These are phyloP conservation scores for Rhodotorula sp. DNA, from an alignment of 1,284 basidiomycete species.

Conservation along the genomic window DNA sequence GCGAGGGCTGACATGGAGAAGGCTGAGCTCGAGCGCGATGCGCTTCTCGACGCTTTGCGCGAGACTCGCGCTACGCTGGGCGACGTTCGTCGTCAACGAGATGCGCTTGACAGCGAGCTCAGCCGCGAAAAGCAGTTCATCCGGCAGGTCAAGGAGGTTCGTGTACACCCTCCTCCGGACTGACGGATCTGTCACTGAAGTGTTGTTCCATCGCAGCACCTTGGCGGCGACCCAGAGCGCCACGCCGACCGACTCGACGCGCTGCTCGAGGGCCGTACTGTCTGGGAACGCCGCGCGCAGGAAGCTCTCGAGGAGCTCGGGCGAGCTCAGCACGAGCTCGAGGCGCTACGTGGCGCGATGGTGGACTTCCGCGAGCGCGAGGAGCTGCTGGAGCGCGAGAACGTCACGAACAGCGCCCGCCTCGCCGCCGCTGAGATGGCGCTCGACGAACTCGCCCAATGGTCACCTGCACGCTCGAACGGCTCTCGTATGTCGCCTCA, in stretches of 20 bases:
- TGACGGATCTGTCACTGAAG: not conserved
- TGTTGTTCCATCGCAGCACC: slow-evolving; percentile 1
- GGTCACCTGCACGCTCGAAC: not conserved
- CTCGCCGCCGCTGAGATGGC: slow-evolving; percentile 10
- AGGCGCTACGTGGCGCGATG: slow-evolving; percentile 4
- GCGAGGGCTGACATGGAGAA: slow-evolving; percentile 38
- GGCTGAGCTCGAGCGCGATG: slow-evolving; percentile 37
- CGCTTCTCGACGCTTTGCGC: slow-evolving; percentile 31
- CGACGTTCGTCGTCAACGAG: slow-evolving; percentile 32
- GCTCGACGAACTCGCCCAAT: not conserved
- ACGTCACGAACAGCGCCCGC: slow-evolving; percentile 13
- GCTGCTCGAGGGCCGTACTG: slow-evolving; percentile 11
- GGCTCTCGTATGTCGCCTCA: not conserved
- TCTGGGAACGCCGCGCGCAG: slow-evolving; percentile 22
- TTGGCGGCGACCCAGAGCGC: slow-evolving; percentile 16
- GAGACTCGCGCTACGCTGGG: slow-evolving; percentile 30
- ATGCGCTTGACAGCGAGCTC: slow-evolving; percentile 13
- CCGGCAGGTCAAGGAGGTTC: slow-evolving; percentile 13
- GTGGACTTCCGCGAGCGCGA: slow-evolving; percentile 8
- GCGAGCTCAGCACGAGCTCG: slow-evolving; percentile 4
- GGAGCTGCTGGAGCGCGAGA: slow-evolving; percentile 23
- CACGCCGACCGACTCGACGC: slow-evolving; percentile 19
- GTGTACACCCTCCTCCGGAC: not conserved
- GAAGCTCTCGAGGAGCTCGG: slow-evolving; percentile 19
- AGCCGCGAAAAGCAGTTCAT: slow-evolving; percentile 4